Conservation (phyloP, 2,329 filamentous ascomycete species). For the Curvularia hawaiiensis region DNA sequence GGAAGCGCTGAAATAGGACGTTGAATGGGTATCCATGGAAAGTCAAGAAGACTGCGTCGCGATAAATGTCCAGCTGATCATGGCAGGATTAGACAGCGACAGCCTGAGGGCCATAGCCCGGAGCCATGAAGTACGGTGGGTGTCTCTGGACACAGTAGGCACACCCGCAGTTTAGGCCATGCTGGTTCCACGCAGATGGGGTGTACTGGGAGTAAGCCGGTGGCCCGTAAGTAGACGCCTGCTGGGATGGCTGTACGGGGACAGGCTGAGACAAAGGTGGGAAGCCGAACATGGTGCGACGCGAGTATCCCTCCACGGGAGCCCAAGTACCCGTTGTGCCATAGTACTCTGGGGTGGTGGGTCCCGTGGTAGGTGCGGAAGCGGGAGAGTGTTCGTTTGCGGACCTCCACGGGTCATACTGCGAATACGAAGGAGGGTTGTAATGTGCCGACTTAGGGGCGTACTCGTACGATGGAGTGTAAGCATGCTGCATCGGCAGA, state of each 20-base stretch:
- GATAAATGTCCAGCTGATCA: neutral
- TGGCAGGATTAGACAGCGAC: conserved; percentile 38
- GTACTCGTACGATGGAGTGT: conserved; percentile 44
- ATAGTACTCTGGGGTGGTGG: conserved; percentile 60
- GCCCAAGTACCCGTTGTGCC: conserved; percentile 55
- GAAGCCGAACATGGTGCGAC: conserved; percentile 51
- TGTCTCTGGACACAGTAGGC: conserved; percentile 47
- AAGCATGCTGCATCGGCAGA: conserved; percentile 48
- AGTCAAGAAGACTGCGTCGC: conserved; percentile 7
- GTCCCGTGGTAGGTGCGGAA: conserved; percentile 60
- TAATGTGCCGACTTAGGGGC: conserved; percentile 47
- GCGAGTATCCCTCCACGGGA: conserved; percentile 50
- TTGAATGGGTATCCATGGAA: conserved; percentile 35
- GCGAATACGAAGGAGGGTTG: conserved; percentile 40
- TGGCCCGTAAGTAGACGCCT: conserved; percentile 42
- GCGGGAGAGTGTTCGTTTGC: conserved; percentile 56
- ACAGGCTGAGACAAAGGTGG: conserved; percentile 44
- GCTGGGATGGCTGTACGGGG: conserved; percentile 51
- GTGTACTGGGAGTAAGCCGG: conserved; percentile 46
- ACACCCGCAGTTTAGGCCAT: conserved; percentile 46
- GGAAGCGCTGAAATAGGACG: conserved; percentile 37
- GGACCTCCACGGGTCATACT: conserved; percentile 52
- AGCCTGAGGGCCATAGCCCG: conserved; percentile 47
- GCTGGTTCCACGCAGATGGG: conserved; percentile 45
- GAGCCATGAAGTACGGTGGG: conserved; percentile 47